These are phyloP conservation scores for Schwanniomyces polymorphus DNA, from an alignment of 805 yeast species.

Conservation along the genomic window DNA sequence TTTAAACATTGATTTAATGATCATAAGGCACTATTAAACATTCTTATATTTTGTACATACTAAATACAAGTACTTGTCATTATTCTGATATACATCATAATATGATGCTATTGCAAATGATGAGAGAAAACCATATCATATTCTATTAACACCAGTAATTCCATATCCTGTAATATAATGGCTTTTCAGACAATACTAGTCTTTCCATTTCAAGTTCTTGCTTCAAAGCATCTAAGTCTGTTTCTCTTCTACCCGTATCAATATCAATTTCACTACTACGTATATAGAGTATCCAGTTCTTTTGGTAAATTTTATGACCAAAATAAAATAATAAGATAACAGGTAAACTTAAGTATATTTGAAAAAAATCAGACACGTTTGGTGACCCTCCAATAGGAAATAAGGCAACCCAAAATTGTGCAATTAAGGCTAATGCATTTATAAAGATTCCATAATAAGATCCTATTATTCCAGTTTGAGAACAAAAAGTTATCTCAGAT, in stretches of 20 bases:
- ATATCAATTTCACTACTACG: constrained; percentile 36
- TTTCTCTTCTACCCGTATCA: constrained; percentile 42
- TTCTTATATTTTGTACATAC: too few species aligned
- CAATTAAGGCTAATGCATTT: constrained; percentile 47
- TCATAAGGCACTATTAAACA: too few species aligned
- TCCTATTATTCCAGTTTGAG: constrained; percentile 41
- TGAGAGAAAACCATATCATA: too few species aligned
- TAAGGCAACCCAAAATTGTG: constrained; percentile 65
- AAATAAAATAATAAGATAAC: constrained; percentile 32
- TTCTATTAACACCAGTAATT: constrained; percentile 2
- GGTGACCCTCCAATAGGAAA: constrained; percentile 39
- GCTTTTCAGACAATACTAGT: constrained; percentile 8
- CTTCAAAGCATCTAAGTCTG: constrained; percentile 37
- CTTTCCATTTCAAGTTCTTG: constrained; percentile 42
- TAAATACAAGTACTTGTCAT: too few species aligned
- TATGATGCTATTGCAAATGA: too few species aligned
- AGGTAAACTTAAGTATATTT: constrained; percentile 33
- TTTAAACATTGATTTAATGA: too few species aligned
- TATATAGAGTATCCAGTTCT: constrained; percentile 28
- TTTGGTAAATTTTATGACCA: constrained; percentile 36
- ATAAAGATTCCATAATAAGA: constrained; percentile 52
- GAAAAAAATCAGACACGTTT: constrained; percentile 31
- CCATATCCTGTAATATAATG: constrained; percentile 3
- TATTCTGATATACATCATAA: too few species aligned
- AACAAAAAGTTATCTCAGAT: constrained; percentile 36